phyloP scores from a whole-genome alignment of 2,329 filamentous ascomycete genomes.

The Penicillium palitans region DNA sequence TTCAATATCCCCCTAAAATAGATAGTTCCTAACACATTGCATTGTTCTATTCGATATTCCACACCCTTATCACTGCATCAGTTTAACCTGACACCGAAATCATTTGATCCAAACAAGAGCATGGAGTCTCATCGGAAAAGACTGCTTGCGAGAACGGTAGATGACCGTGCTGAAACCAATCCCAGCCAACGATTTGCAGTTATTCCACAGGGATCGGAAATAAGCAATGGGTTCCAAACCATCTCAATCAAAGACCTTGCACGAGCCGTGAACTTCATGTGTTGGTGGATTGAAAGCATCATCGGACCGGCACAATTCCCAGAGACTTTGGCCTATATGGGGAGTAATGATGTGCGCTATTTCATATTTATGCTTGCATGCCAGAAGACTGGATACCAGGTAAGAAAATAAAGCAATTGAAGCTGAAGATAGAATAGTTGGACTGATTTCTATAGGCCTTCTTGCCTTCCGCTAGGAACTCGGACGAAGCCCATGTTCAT shows the following conservation, averaged over 20 bases:
- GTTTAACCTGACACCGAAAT: background rate
- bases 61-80: background rate
- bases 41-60: background rate
- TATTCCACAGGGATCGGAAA: slow-evolving; percentile 13
- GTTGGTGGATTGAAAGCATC: slow-evolving; percentile 24
- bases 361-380: slow-evolving; percentile 24
- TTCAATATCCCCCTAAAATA: background rate
- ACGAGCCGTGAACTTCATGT: slow-evolving; percentile 20
- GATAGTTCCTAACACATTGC: background rate
- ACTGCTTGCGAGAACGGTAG: slow-evolving; percentile 11
- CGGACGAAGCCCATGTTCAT: slow-evolving; percentile 19
- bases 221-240: slow-evolving; percentile 21
- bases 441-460: slow-evolving; percentile 15
- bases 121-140: slow-evolving; percentile 13
- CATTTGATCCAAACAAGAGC: background rate
- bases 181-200: slow-evolving; percentile 17
- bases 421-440: background rate
- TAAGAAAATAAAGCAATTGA: background rate
- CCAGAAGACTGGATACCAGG: slow-evolving; percentile 28
- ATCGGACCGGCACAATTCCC: slow-evolving; percentile 10
- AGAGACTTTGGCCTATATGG: slow-evolving; percentile 28
- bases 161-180: slow-evolving; percentile 6
- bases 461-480: slow-evolving; percentile 25
- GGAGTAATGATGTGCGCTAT: slow-evolving; percentile 28
- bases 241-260: slow-evolving; percentile 21